phyloP scores from a whole-genome alignment of 371 early-diverging fungal species.

The Saksenaea oblongispora region DNA sequence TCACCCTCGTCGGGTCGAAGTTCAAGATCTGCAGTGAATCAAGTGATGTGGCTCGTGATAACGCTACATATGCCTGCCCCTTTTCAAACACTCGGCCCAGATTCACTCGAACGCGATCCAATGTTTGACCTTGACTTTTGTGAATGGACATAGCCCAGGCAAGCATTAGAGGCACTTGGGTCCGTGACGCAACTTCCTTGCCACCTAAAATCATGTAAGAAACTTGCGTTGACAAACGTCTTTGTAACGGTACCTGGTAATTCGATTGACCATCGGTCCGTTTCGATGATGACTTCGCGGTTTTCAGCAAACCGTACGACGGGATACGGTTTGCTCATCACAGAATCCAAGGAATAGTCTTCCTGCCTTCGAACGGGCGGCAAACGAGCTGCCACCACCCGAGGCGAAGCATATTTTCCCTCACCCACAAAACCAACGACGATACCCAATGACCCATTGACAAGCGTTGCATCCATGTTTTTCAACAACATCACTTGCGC shows the following conservation, averaged over 20 bases:
- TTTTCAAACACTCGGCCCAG: slow-evolving; percentile 77
- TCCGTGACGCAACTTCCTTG: slow-evolving; percentile 20
- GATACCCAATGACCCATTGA: slow-evolving; percentile 86
- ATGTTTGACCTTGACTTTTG: slow-evolving; percentile 91
- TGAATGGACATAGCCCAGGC: slow-evolving; percentile 80
- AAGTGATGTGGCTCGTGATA: slow-evolving; percentile 75
- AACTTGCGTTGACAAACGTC: slow-evolving; percentile 11
- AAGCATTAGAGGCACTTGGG: slow-evolving; percentile 70
- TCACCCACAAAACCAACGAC: slow-evolving; percentile 58
- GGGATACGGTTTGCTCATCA: slow-evolving; percentile 37
- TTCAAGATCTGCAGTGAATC: slow-evolving; percentile 73
- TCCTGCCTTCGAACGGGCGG: background rate
- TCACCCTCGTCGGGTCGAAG: slow-evolving; percentile 65
- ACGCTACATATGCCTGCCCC: slow-evolving; percentile 91
- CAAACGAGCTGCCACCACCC: background rate
- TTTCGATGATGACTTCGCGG: slow-evolving; percentile 43
- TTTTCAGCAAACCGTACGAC: slow-evolving; percentile 58
- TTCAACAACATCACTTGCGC: slow-evolving; percentile 91
- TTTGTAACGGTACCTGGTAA: slow-evolving; percentile 38
- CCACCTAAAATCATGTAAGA: slow-evolving; percentile 18
- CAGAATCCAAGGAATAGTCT: background rate
- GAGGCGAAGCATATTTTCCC: slow-evolving; percentile 20
- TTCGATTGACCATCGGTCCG: slow-evolving; percentile 65
- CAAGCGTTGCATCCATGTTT: slow-evolving; percentile 69
- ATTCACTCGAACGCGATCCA: slow-evolving; percentile 81